Percentiles rank a stretch among this genome's conserved stretches.
Evolutionary conservation across 495 filamentous ascomycete genomes (phyloP).

Genomic region (Talaromyces proteolyticus): DNA sequence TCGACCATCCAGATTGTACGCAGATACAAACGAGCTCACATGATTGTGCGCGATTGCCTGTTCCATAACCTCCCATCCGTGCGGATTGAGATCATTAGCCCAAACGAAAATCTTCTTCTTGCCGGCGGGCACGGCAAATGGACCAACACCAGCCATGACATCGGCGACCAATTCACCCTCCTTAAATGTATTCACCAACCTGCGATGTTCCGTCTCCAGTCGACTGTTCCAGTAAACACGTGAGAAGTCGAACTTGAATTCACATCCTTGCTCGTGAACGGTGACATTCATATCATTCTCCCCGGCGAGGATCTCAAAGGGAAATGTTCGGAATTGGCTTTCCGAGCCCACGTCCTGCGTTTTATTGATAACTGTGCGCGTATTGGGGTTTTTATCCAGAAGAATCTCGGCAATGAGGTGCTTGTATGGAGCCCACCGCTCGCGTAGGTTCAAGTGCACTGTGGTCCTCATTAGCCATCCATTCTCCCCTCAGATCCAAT

Average conservation of each 20-base stretch:
- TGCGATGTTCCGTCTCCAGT: conserved; percentile 79
- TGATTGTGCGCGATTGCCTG: conserved; percentile 74
- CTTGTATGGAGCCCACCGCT: conserved; percentile 75
- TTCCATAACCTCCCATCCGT: conserved; percentile 65
- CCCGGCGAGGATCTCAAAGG: conserved; percentile 85
- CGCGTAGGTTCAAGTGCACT: conserved; percentile 87
- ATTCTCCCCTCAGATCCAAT: too few relatives aligned
- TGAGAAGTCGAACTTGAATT: conserved; percentile 47
- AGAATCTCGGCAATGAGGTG: conserved; percentile 75
- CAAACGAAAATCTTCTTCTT: conserved; percentile 89
- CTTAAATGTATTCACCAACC: conserved; percentile 71
- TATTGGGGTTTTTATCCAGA: conserved; percentile 75
- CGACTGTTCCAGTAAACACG: conserved; percentile 98
- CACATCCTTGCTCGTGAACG: conserved; percentile 48
- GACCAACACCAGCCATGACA: conserved; percentile 96
- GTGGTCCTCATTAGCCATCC: background rate
- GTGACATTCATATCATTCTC: conserved; percentile 74
- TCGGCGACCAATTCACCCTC: conserved; percentile 88
- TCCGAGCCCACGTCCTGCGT: conserved; percentile 77
- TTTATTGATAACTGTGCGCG: conserved; percentile 94
- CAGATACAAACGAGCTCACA: conserved; percentile 65
- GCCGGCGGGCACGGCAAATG: conserved; percentile 89
- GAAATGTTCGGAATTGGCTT: conserved; percentile 87
- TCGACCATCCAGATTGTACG: conserved; percentile 76
- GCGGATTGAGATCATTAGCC: conserved; percentile 96